Evolutionary conservation across 208 protist genomes (phyloP).

Genomic region (Crithidia brevicula): DNA sequence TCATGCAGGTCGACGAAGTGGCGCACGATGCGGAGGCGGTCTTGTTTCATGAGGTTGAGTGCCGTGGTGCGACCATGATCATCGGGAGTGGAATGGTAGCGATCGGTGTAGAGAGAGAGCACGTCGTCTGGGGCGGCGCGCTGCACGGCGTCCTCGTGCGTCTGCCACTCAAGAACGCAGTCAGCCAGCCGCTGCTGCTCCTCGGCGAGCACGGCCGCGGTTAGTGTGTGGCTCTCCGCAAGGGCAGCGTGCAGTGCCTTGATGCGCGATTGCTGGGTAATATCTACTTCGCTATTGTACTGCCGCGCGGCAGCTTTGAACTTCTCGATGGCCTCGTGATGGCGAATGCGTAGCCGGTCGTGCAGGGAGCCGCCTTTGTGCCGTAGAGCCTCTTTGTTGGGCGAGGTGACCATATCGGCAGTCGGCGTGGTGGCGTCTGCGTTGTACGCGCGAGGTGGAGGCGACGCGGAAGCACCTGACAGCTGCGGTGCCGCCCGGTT

Average conservation of each 20-base stretch:
- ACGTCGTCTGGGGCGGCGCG: conserved; percentile 32
- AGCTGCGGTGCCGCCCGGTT: neutral
- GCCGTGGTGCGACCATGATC: conserved; percentile 39
- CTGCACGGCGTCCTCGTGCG: conserved; percentile 24
- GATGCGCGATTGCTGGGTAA: conserved; percentile 50
- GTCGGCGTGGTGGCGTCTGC: neutral
- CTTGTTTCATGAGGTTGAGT: conserved; percentile 45
- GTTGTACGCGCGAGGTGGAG: neutral
- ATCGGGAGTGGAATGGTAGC: conserved; percentile 38
- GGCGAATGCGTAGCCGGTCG: conserved; percentile 45
- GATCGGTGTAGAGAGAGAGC: conserved; percentile 39
- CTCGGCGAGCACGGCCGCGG: conserved; percentile 30
- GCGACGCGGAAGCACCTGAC: neutral
- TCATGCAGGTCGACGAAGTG: conserved; percentile 43
- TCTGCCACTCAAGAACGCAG: conserved; percentile 41
- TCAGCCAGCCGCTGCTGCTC: conserved; percentile 45
- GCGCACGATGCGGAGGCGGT: conserved; percentile 56
- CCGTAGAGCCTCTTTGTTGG: neutral
- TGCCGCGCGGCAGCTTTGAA: conserved; percentile 48
- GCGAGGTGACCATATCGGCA: neutral
- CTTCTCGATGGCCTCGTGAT: conserved; percentile 42
- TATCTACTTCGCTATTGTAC: conserved; percentile 63
- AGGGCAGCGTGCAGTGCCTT: conserved; percentile 49
- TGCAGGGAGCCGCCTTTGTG: conserved; percentile 19
- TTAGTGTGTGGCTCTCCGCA: conserved; percentile 48